These are phyloP conservation scores for Cystobasidium ongulense DNA, from an alignment of 768 basidiomycete species.

Conservation along the genomic window DNA sequence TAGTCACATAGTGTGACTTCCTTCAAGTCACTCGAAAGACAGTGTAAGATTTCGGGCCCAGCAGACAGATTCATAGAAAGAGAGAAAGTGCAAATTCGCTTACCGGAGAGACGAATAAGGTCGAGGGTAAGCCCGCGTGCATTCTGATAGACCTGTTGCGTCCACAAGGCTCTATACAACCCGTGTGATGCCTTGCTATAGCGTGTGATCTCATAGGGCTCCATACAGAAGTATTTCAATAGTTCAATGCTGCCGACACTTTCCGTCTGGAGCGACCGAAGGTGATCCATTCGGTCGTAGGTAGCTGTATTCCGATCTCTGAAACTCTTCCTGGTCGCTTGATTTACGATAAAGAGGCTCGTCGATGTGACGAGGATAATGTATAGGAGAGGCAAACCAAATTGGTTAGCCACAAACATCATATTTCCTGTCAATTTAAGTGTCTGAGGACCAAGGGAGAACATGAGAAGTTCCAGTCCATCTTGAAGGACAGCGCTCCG, in stretches of 20 bases:
- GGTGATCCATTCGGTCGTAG: background rate
- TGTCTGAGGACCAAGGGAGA: background rate
- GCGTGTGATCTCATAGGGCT: constrained; percentile 10
- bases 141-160: no score
- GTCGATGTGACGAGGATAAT: background rate
- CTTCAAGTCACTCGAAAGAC: no score
- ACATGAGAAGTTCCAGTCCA: background rate
- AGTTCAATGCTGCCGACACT: constrained; percentile 7
- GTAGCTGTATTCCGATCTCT: background rate
- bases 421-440: background rate
- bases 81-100: no score
- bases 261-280: background rate
- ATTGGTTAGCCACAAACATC: background rate
- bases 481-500: background rate
- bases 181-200: background rate
- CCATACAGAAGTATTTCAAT: constrained; percentile 16
- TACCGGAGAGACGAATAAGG: no score
- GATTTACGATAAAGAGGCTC: background rate
- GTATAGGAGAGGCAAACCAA: background rate
- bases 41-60: no score
- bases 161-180: no score
- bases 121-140: no score
- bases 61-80: no score
- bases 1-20: no score
- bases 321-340: background rate